phyloP scores from a whole-genome alignment of 495 filamentous ascomycete species.

The Lophium mytilinum region DNA sequence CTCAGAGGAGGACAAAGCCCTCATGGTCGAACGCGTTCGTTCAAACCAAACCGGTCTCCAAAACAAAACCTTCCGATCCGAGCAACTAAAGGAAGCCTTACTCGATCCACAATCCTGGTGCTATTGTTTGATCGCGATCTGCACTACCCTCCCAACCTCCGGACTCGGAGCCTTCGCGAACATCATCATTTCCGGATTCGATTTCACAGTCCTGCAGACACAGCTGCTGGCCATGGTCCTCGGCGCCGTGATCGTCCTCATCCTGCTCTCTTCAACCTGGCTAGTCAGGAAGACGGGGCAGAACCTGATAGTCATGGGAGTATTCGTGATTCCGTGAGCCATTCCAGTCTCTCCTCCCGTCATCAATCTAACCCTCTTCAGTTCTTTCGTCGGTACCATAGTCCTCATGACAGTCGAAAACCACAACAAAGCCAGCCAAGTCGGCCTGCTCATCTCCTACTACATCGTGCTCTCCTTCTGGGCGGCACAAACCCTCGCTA shows the following conservation, averaged over 20 bases:
- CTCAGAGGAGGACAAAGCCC: constrained; percentile 28
- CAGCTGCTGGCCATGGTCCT: constrained; percentile 71
- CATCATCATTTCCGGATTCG: constrained; percentile 48
- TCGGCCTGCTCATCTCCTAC: constrained; percentile 48
- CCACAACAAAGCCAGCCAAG: constrained; percentile 37
- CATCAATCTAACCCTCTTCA: constrained; percentile 7
- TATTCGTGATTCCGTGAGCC: constrained; percentile 55
- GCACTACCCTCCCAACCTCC: constrained; percentile 60
- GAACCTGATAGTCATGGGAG: constrained; percentile 56
- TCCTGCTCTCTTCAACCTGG: constrained; percentile 54
- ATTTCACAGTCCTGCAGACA: constrained; percentile 45
- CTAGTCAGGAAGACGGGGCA: constrained; percentile 56
- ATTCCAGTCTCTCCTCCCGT: neutral
- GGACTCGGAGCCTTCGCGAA: constrained; percentile 65
- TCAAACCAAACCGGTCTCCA: constrained; percentile 19
- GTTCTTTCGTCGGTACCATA: constrained; percentile 49
- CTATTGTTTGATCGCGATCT: constrained; percentile 49
- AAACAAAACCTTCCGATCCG: constrained; percentile 13
- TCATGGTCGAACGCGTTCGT: constrained; percentile 18
- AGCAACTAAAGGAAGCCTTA: constrained; percentile 38
- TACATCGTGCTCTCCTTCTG: constrained; percentile 53
- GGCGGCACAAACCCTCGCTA: constrained; percentile 44
- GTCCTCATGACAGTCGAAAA: constrained; percentile 46
- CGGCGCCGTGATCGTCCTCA: constrained; percentile 61
- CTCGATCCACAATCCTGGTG: constrained; percentile 43